These are phyloP conservation scores for Populus deltoides DNA, from an alignment of 345 rosid species.

Conservation along the genomic window DNA sequence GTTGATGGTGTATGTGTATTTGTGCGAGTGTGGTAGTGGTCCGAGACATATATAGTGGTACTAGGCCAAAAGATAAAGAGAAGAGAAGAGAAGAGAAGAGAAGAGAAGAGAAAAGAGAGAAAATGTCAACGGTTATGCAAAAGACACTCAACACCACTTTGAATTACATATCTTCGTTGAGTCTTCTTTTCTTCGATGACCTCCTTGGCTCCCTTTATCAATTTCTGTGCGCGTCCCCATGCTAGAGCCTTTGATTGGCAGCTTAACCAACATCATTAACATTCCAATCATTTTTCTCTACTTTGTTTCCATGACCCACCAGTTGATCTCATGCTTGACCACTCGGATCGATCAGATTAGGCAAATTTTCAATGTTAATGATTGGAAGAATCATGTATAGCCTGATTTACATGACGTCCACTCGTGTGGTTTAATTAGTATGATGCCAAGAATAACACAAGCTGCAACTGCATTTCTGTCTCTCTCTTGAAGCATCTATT, in stretches of 20 bases:
- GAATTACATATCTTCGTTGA: conserved; percentile 23
- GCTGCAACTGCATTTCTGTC: no score
- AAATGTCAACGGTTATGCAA: conserved; percentile 56
- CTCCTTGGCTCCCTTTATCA: conserved; percentile 30
- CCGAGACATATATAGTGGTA: conserved; percentile 33
- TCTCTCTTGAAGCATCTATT: no score
- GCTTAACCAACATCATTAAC: conserved; percentile 8
- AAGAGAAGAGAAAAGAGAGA: conserved; percentile 2
- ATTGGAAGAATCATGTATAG: background rate
- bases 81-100: background rate
- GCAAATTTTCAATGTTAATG: background rate
- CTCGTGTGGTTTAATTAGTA: no score
- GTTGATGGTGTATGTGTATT: conserved; percentile 41
- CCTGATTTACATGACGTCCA: background rate
- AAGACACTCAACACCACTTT: conserved; percentile 30
- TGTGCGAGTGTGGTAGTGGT: conserved; percentile 60
- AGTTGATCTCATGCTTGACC: background rate
- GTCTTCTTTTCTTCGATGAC: conserved; percentile 19
- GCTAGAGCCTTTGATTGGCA: conserved; percentile 12
- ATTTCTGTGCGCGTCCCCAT: conserved; percentile 44
- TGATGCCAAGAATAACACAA: no score
- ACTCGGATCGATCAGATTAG: background rate
- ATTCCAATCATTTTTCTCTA: background rate
- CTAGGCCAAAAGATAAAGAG: conserved; percentile 22
- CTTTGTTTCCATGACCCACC: conserved; percentile 28